Evolutionary conservation across 2,329 filamentous ascomycete genomes (phyloP), one percentile per base, ranked within the genome.

Genomic region (Cryphonectria parasitica): DNA sequence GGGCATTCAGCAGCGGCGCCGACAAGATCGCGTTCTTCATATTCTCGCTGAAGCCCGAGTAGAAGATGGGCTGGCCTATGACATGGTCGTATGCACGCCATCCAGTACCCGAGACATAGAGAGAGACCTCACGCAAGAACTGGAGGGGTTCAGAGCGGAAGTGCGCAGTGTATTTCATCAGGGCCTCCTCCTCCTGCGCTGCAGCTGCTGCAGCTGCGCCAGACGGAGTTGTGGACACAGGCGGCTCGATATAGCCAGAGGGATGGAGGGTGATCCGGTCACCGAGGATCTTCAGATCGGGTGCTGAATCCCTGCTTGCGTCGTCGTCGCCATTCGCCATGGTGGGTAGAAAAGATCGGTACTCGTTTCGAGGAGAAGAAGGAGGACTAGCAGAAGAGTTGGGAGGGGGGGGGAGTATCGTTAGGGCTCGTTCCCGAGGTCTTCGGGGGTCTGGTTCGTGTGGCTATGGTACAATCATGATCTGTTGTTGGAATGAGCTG

Each of bases 41-140:
- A 71, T 94, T 90, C 74, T 98, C 95, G 39, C 91, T 91, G 82
- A 97, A 99, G 36, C 96, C 96, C 0, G 91, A 83, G 80, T 98
- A 99, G 83, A 95, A 98, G 74, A 98, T 91, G 13, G 94, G 94
- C 79, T 97, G 95, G 31, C 96, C 96, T 76, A 98, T 91, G 73
- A 95, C 88, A 73, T 92, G 85, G 78, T 98, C 94, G 83, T 99
- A 99, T 72, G 93, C 93, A 72, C 96, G 92, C 96, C 96, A 99
- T 79, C 95, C 95, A 66, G 92, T 92, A 68, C 96, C 96, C 17
- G 94, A 95, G 74, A 98, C 92, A 81, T 98, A 95, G 45, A 97
- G 86, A 63, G 93, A 96, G 45, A 99, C 91, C 83, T 99, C 96
- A 75, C 94, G 93, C 41, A 98, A 89, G 79, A 98, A 98, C 84